phyloP scores from a whole-genome alignment of 352 stramenopile genomes.

The Lagenidium giganteum region DNA sequence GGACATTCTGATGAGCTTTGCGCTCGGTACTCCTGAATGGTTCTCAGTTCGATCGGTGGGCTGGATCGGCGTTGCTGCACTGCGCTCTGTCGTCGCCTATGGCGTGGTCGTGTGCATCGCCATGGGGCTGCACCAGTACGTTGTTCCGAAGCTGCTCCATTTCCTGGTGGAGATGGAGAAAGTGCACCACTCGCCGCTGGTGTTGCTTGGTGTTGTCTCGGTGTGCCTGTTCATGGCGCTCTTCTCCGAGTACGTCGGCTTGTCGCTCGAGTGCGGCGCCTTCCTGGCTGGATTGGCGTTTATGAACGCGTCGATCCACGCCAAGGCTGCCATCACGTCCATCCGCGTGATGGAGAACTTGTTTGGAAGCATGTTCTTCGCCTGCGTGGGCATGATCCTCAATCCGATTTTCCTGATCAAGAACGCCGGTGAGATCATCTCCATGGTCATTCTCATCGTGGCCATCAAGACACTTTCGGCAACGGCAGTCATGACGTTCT shows the following conservation, averaged over 20 bases:
- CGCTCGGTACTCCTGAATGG: constrained; percentile 78
- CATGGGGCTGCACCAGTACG: constrained; percentile 59
- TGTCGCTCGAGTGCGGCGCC: constrained; percentile 80
- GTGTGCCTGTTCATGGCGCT: constrained; percentile 83
- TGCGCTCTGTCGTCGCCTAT: constrained; percentile 71
- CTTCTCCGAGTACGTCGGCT: constrained; percentile 74
- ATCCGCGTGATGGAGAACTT: constrained; percentile 87
- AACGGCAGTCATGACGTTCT: constrained; percentile 77
- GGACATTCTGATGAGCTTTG: constrained; percentile 85
- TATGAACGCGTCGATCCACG: constrained; percentile 56
- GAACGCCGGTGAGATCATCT: constrained; percentile 76
- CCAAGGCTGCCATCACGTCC: constrained; percentile 70
- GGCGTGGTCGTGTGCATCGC: constrained; percentile 62
- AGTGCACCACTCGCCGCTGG: constrained; percentile 68
- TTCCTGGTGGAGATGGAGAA: constrained; percentile 81
- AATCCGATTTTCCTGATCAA: constrained; percentile 75
- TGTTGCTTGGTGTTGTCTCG: constrained; percentile 79
- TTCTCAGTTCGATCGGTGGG: constrained; percentile 69
- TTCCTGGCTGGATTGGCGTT: constrained; percentile 82
- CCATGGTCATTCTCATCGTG: constrained; percentile 77
- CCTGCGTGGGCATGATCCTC: constrained; percentile 84
- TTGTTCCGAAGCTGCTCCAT: constrained; percentile 60
- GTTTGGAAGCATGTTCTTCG: constrained; percentile 88
- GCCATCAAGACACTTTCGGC: constrained; percentile 74
- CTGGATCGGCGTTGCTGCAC: constrained; percentile 64